Base-by-base conservation (phyloP, 2,329 filamentous ascomycete species). In the Cadophora luteo-olivacea region DNA sequence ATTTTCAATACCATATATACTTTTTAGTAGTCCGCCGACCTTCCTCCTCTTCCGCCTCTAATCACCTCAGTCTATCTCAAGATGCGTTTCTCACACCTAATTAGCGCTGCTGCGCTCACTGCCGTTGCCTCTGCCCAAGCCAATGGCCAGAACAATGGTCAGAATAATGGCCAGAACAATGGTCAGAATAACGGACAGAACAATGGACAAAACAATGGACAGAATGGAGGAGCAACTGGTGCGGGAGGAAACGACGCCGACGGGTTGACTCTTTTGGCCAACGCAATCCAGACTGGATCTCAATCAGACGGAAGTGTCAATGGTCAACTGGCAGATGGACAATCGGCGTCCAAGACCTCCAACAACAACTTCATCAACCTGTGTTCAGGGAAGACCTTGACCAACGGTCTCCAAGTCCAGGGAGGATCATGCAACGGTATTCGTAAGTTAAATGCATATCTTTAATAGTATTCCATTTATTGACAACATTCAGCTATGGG, bases 401-500 rank as follows among this genome's bases (percentile, higher is more conserved):
- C 88, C 72, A 88, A 91, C 73, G 89, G 88, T 75, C 78, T 84
- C 41, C 88, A 91, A 77, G 81, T 84, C 62, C 81, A 80, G 67
- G 78, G 72, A 8, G 89, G 89, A 24, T 91, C 88, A 45, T 91
- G 89, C 81, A 91, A 91, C 33, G 77, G 77, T 66, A 77, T 79
- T 52, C 65, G 77, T 78, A 74, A 74, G 77, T 77, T 8, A 11
- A 52, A 29, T 19, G 3, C 14, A 38, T 4, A 12, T 25, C 9
- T 14, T 4, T 24, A 12, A 22, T 14, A 6, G n/a, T 36, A 19
- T 19, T 25, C 9, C 32, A 52, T n/a, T 1, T 32, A 55, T 58
- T 64, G 24, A 69, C 54, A 5, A 6, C 19, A 14, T 12, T 73
- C 72, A 79, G 77, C 73, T 19, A 79, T 79, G 77, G 77, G 77